These are phyloP conservation scores for Aspergillus texensis DNA, from an alignment of 2,329 filamentous ascomycete species.

Conservation along the genomic window DNA sequence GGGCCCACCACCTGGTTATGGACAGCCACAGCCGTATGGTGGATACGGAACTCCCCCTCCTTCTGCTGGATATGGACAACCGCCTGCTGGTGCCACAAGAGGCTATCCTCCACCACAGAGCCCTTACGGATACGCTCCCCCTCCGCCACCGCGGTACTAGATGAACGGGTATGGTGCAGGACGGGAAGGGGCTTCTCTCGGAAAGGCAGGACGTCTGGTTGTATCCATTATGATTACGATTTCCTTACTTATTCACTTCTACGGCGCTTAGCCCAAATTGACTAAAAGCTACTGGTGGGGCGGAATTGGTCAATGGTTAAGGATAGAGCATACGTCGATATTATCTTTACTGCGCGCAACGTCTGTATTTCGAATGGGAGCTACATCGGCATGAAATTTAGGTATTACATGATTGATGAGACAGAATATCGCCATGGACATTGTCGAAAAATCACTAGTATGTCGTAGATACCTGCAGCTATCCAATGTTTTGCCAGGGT, in stretches of 20 bases:
- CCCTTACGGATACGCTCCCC: conserved; percentile 25
- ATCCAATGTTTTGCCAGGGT: background rate
- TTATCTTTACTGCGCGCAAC: background rate
- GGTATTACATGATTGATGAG: background rate
- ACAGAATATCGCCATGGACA: background rate
- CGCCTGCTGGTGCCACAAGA: conserved; percentile 11
- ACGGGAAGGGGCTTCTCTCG: background rate
- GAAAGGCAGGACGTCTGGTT: background rate
- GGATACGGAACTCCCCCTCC: conserved; percentile 27
- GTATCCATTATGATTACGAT: background rate
- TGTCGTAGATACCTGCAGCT: too few species aligned
- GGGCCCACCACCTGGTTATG: conserved; percentile 22
- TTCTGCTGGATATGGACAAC: conserved; percentile 19
- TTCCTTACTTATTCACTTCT: background rate
- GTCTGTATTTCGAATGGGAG: background rate
- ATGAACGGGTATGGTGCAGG: conserved; percentile 15
- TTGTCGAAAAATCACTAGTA: too few species aligned
- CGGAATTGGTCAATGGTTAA: conserved; percentile 2
- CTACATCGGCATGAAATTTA: background rate
- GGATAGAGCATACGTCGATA: background rate
- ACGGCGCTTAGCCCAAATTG: background rate
- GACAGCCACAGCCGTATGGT: conserved; percentile 25
- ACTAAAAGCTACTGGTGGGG: background rate
- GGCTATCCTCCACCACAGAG: conserved; percentile 18
- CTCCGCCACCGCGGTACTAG: conserved; percentile 30